Percentiles rank a stretch among this genome's conserved stretches.
Evolutionary conservation across 192 early-diverging fungal genomes (phyloP).

Genomic region (Coemansia sp.): DNA sequence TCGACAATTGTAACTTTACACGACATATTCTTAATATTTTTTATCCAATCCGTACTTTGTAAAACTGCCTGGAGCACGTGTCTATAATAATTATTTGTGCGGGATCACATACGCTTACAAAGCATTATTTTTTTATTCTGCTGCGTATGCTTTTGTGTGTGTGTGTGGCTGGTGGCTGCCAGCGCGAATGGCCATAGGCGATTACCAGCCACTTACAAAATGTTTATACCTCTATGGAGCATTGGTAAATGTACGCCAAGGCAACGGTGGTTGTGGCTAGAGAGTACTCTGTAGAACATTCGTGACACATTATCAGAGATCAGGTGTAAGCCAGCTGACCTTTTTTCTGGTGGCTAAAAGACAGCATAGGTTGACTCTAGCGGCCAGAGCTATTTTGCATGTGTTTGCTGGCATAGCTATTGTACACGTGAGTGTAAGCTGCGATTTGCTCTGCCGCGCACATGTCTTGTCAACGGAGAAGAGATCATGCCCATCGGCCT

Average conservation of each 20-base stretch:
- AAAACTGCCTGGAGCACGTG: no score
- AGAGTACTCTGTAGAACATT: neutral
- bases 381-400: neutral
- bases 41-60: no score
- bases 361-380: neutral
- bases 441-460: neutral
- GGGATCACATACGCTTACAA: neutral
- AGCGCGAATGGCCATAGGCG: neutral
- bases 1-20: neutral
- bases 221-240: neutral
- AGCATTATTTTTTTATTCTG: neutral
- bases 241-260: neutral
- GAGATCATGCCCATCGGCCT: neutral
- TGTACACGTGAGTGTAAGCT: neutral
- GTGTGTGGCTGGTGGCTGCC: conserved; percentile 6
- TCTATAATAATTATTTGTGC: neutral
- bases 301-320: neutral
- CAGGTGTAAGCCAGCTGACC: neutral
- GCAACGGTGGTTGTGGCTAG: neutral
- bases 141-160: neutral
- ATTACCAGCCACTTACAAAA: neutral
- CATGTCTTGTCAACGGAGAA: no score
- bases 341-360: neutral
- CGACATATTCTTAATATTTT: neutral
- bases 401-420: neutral